Base-by-base conservation (phyloP, 2,329 filamentous ascomycete genomes). In the Calonectria multiphialidica region DNA sequence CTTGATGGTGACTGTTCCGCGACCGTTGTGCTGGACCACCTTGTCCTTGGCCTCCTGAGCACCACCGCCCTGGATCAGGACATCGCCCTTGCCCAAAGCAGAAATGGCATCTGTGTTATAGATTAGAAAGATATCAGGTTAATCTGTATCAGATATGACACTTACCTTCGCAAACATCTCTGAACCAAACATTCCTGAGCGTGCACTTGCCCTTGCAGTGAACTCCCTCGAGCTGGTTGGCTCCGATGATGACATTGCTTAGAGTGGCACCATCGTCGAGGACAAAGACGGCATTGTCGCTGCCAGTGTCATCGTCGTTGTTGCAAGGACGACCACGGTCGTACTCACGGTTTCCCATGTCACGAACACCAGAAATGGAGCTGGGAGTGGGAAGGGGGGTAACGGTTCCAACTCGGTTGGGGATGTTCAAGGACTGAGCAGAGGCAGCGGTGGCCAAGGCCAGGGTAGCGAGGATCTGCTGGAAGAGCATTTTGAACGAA, bases 121-220 rank as follows among this genome's bases (percentile, higher is more conserved):
- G n/a, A 33, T 59, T 35, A 49, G 61, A 61, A 23, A 21, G 35
- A 12, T 40, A 23, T 16, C n/a, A 1, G 10, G 10, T 55, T 4
- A 25, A 59, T 28, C 7, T 40, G 1, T 10, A 13, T 28, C 18
- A 16, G 23, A 16, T 3, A 13, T 53, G 9, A 6, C 35, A 33
- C 66, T 68, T 62, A 63, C 66, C 66, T 30, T 85, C 83, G 74
- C 83, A 85, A 53, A 85, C 82, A 49, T 83, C 80, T 18, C 80
- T 75, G 78, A 82, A 83, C 83, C 82, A 83, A 62, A 85, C 83
- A 74, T 82, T 82, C 63, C 77, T 79, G 12, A 82, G 74, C 13
- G 79, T 81, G 78, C 72, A 55, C 75, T 79, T 55, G 81, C 78
- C 76, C 6, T 74, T 64, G 68, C 79, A 81, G 73, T 80, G 76